Conservation (phyloP, 2,329 filamentous ascomycete genomes). For the Colletotrichum sp. region DNA sequence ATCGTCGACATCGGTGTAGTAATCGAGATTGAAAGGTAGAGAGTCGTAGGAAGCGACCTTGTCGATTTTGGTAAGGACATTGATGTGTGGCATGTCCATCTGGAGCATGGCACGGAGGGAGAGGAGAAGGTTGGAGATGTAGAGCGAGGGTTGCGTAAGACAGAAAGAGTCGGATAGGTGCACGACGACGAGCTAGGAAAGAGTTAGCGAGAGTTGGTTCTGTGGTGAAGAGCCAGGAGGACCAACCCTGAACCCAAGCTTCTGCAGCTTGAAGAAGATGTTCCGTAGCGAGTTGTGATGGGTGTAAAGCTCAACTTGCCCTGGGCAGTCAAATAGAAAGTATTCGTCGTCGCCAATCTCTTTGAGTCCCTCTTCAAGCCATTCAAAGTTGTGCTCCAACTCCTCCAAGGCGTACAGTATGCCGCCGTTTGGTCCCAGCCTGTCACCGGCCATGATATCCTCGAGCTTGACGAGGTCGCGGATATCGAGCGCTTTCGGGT, state of each 20-base stretch:
- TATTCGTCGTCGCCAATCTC: slow-evolving; percentile 83
- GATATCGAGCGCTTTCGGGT: slow-evolving; percentile 89
- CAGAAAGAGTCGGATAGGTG: slow-evolving; percentile 95
- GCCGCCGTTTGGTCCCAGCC: slow-evolving; percentile 89
- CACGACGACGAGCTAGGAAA: slow-evolving; percentile 80
- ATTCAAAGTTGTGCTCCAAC: slow-evolving; percentile 91
- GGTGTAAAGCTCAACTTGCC: slow-evolving; percentile 96
- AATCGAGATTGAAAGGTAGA: slow-evolving; percentile 94
- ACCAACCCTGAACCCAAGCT: slow-evolving; percentile 87
- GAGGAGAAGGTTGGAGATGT: slow-evolving; percentile 91
- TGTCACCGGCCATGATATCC: slow-evolving; percentile 92
- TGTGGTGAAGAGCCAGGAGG: not conserved
- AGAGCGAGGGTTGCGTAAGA: slow-evolving; percentile 90
- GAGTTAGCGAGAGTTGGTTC: not conserved
- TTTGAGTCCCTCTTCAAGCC: slow-evolving; percentile 83
- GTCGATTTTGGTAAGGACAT: slow-evolving; percentile 97
- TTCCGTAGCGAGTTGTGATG: slow-evolving; percentile 92
- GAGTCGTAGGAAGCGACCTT: slow-evolving; percentile 85
- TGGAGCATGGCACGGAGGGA: slow-evolving; percentile 97
- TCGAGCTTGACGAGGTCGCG: slow-evolving; percentile 88
- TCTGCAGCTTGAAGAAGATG: slow-evolving; percentile 89
- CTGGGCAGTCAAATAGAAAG: slow-evolving; percentile 93
- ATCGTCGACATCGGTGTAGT: slow-evolving; percentile 97
- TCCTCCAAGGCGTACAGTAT: slow-evolving; percentile 95
- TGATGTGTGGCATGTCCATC: slow-evolving; percentile 95